Evolutionary conservation across 306 rosid genomes (phyloP), one percentile per base, ranked within the genome.

Genomic region (Arachis hypogaea): DNA sequence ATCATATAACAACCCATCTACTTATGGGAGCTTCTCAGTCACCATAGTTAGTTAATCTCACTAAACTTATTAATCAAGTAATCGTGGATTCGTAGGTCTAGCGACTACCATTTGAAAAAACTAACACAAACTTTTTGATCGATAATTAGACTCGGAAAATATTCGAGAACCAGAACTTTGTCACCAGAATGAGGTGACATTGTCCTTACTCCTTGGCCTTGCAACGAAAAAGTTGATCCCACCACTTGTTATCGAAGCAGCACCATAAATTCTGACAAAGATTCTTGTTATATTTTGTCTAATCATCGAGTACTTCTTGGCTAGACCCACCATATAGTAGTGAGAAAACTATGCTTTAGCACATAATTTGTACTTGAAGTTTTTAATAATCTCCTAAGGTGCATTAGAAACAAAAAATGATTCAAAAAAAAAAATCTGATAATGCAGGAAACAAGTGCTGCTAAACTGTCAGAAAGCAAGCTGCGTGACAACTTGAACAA

Each of bases 381-480:
- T 3, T 38, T 16, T 5, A 11, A 33, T 4, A 49, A 8, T 59
- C 6, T 29, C 9, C 63, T 33, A 8, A 11, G 42, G 59, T 64
- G 55, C 57, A 18, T 7, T 69, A 16, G 18, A 73, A 47, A 33
- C 38, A 33, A 47, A 30, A 55, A 16, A 12, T 28, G 10, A 45
- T 66, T 52, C 59, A 60, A 77, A 59, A 29, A 59, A 80, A 59
- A 80, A 63, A 75, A 36, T 52, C 22, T 79, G 59, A 56, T 70
- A 38, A 40, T 41, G 81, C 94, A 94, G 98, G 97, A 91, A 81
- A 29, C 88, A 66, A 81, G 76, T 42, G 79, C 3, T 59, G 97
- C 97, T 44, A 91, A 84, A 78, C 45, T 91, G 82, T 89, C 98
- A 60, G 81, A 89, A 67, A 83, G 82, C 86, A 94, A 86, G 86